Conservation (phyloP, 495 filamentous ascomycete genomes). For the Trichoderma reesei region DNA sequence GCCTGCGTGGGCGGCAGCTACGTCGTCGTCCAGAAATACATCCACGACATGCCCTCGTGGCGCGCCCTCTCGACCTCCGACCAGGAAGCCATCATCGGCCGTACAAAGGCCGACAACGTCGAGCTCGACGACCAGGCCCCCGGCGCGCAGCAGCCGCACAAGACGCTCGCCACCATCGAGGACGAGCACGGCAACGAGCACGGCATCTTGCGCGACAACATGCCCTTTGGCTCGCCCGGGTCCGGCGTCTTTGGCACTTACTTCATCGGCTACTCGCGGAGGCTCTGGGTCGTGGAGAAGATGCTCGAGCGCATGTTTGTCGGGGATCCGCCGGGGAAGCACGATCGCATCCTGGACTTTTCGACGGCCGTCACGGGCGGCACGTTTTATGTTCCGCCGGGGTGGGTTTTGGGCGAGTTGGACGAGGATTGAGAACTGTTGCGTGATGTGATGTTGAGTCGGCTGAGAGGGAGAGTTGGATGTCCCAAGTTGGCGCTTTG, state of each 20-base stretch:
- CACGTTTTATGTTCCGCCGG: slow-evolving; percentile 46
- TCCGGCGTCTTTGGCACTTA: slow-evolving; percentile 47
- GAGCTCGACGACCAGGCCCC: slow-evolving; percentile 42
- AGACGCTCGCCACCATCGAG: slow-evolving; percentile 44
- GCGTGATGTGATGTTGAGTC: slow-evolving; percentile 15
- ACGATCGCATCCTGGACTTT: slow-evolving; percentile 47
- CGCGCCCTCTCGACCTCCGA: slow-evolving; percentile 35
- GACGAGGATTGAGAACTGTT: background rate
- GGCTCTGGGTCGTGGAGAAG: slow-evolving; percentile 48
- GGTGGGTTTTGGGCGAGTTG: slow-evolving; percentile 30
- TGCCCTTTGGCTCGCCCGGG: slow-evolving; percentile 49
- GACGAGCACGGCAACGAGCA: slow-evolving; percentile 42
- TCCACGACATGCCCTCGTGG: slow-evolving; percentile 44
- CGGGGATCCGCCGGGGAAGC: slow-evolving; percentile 43
- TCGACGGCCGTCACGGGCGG: slow-evolving; percentile 43
- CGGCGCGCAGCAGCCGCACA: slow-evolving; percentile 41
- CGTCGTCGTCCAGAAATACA: slow-evolving; percentile 49
- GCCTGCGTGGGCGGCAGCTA: slow-evolving; percentile 40
- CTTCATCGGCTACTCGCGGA: slow-evolving; percentile 48
- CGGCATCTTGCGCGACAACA: slow-evolving; percentile 48
- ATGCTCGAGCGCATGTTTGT: slow-evolving; percentile 52
- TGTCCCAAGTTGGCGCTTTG: too few relatives aligned
- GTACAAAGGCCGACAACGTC: slow-evolving; percentile 46
- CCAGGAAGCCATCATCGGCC: slow-evolving; percentile 48
- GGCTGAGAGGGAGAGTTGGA: background rate